These are phyloP conservation scores for Mycena albidolilacea DNA, from an alignment of 768 basidiomycete species.

Conservation along the genomic window DNA sequence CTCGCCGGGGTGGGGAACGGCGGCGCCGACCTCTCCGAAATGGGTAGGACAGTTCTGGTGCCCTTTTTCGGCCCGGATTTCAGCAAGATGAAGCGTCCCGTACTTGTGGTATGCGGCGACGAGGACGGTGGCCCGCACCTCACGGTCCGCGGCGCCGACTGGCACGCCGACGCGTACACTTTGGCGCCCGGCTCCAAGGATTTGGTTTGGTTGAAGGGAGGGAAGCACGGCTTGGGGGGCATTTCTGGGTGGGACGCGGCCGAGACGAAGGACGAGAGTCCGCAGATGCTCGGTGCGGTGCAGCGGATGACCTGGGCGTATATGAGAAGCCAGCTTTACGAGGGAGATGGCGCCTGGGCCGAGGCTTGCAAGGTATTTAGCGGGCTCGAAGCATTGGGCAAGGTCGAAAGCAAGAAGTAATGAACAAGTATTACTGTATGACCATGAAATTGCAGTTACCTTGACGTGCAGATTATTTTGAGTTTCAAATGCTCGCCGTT, in stretches of 20 bases:
- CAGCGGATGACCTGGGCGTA: background rate
- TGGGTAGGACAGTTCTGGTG: background rate
- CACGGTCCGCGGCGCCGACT: background rate
- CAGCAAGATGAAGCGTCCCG: background rate
- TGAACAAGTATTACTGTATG: too few species aligned
- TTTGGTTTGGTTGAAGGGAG: background rate
- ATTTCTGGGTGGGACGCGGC: background rate
- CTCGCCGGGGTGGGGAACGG: background rate
- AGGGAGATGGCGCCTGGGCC: background rate
- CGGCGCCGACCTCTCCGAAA: background rate
- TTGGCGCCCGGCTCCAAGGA: background rate
- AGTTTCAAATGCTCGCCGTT: too few species aligned
- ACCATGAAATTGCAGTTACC: too few species aligned
- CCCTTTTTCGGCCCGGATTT: background rate
- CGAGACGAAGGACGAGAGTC: background rate
- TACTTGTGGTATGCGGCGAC: background rate
- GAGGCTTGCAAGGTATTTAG: background rate
- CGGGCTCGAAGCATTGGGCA: background rate
- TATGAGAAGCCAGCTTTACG: constrained; percentile 1
- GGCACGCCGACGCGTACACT: background rate
- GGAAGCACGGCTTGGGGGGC: background rate
- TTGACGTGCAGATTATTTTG: too few species aligned
- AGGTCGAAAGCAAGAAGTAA: background rate
- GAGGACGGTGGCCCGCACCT: background rate
- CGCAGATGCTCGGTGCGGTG: background rate